These are phyloP conservation scores for Pythium monospermum DNA, from an alignment of 352 stramenopile species.

Conservation along the genomic window DNA sequence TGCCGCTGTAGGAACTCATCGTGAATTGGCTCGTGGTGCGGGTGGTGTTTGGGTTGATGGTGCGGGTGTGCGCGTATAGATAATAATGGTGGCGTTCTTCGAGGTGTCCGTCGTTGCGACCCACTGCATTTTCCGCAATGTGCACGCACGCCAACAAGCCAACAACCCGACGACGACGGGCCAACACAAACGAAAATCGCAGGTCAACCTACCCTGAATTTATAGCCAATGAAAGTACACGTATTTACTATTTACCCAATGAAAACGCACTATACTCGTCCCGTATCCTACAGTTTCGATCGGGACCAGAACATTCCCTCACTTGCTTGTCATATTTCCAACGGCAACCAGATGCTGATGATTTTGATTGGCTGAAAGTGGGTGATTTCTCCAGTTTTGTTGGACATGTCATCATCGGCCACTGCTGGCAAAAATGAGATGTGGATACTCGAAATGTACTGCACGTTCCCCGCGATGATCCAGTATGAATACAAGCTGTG, in stretches of 20 bases:
- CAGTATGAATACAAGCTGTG: no score
- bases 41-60: no score
- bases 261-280: no score
- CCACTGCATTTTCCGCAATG: slow-evolving; percentile 20
- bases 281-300: slow-evolving; percentile 6
- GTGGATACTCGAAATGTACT: no score
- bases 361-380: slow-evolving; percentile 18
- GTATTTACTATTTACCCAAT: no score
- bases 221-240: slow-evolving; percentile 8
- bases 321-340: slow-evolving; percentile 12
- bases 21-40: slow-evolving; percentile 6
- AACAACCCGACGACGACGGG: slow-evolving; percentile 3
- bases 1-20: slow-evolving; percentile 22
- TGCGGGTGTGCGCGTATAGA: no score
- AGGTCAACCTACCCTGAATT: background rate
- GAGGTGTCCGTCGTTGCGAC: background rate
- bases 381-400: no score
- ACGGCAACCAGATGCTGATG: slow-evolving; percentile 13
- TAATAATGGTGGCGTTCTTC: background rate
- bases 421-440: background rate
- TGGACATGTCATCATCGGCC: no score
- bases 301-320: slow-evolving; percentile 13
- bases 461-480: no score
- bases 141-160: background rate
- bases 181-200: slow-evolving; percentile 19